Evolutionary conservation across 257 asterid genomes (phyloP).

Genomic region (Solanum gandarillasii): DNA sequence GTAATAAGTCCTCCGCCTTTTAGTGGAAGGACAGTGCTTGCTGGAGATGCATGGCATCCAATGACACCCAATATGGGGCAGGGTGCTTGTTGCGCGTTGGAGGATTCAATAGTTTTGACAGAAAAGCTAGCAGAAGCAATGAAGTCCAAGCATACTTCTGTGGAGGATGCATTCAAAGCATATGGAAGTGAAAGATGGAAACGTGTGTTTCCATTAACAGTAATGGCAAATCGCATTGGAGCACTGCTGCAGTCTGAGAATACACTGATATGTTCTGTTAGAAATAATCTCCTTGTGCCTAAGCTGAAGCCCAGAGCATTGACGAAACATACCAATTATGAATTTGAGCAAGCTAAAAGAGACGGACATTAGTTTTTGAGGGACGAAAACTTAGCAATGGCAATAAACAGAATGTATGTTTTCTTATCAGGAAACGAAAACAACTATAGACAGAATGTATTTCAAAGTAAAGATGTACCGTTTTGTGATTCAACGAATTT

Average conservation of each 20-base stretch:
- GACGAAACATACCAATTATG: conserved; percentile 55
- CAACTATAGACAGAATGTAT: neutral
- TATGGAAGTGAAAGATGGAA: conserved; percentile 57
- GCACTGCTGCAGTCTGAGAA: conserved; percentile 52
- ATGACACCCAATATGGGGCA: conserved; percentile 98
- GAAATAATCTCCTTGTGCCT: conserved; percentile 54
- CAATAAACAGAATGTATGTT: neutral
- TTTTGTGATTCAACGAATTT: neutral
- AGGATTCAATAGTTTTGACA: conserved; percentile 60
- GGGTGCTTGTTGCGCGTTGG: conserved; percentile 84
- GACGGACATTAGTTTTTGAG: neutral
- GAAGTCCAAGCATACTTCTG: conserved; percentile 12
- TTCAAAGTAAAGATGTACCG: neutral
- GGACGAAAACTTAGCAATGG: neutral
- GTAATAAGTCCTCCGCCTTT: conserved; percentile 47
- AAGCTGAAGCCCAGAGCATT: conserved; percentile 49
- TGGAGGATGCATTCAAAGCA: conserved; percentile 53
- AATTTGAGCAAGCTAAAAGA: conserved; percentile 22
- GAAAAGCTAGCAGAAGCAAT: conserved; percentile 37
- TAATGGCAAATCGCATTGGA: conserved; percentile 52
- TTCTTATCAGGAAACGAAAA: neutral
- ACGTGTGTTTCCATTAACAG: conserved; percentile 48
- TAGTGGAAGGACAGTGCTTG: conserved; percentile 49
- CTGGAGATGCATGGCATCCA: conserved; percentile 96
- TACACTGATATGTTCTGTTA: conserved; percentile 41